Conservation (phyloP, 1,284 basidiomycete species). For the Schizophyllum commune region DNA sequence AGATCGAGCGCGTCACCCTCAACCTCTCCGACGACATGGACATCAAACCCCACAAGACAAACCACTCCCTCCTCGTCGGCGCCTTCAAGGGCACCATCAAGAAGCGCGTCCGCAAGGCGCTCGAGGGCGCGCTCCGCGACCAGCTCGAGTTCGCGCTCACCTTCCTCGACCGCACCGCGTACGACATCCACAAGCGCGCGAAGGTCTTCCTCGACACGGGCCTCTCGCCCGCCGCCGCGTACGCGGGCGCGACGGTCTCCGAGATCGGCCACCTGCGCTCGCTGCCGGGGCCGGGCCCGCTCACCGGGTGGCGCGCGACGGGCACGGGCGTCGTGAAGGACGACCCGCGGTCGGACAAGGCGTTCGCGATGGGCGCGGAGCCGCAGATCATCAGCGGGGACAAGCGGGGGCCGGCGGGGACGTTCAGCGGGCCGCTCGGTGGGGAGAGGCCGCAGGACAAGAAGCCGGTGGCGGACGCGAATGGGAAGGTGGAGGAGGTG, state of each 20-base stretch:
- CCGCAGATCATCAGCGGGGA: constrained; percentile 60
- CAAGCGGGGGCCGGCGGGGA: constrained; percentile 57
- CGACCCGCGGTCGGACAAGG: constrained; percentile 21
- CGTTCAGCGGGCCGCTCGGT: constrained; percentile 36
- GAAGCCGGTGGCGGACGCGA: constrained; percentile 23
- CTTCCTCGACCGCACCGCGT: constrained; percentile 44
- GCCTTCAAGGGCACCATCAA: constrained; percentile 56
- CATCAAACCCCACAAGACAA: constrained; percentile 46
- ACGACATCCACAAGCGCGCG: constrained; percentile 45
- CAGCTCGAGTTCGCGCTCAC: constrained; percentile 44
- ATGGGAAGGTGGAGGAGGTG: constrained; percentile 22
- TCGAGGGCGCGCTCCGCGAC: constrained; percentile 47
- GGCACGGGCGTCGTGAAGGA: constrained; percentile 55
- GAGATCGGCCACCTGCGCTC: constrained; percentile 50
- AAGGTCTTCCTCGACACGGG: constrained; percentile 62
- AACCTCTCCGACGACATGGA: constrained; percentile 44
- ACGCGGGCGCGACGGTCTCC: constrained; percentile 55
- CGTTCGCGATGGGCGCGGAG: constrained; percentile 59
- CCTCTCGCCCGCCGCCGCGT: constrained; percentile 34
- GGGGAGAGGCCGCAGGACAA: constrained; percentile 19
- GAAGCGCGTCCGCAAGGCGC: constrained; percentile 43
- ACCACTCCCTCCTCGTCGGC: constrained; percentile 51
- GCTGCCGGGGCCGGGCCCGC: constrained; percentile 12
- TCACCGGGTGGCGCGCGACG: constrained; percentile 43
- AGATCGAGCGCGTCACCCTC: constrained; percentile 45